A percentile compares a stretch with the other conserved stretches of the same genome.
Evolutionary conservation across 2,329 filamentous ascomycete species (phyloP).

Genomic region (Incumbomyces lentus): DNA sequence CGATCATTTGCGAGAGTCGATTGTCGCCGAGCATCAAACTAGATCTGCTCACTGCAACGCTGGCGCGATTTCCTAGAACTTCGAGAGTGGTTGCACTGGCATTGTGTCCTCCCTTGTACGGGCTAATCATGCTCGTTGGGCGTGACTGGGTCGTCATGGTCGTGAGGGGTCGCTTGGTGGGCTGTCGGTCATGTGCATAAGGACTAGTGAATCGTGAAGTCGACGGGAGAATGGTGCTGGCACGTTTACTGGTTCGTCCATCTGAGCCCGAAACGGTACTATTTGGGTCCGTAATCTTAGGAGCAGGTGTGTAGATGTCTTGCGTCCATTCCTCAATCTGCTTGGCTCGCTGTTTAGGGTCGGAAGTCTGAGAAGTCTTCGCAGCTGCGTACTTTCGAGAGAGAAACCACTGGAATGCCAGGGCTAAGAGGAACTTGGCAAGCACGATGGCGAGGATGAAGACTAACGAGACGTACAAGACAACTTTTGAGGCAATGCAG

Average conservation of each 20-base stretch:
- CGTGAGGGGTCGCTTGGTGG: conserved; percentile 40
- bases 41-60: conserved; percentile 32
- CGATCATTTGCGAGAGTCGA: conserved; percentile 44
- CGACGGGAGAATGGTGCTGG: conserved; percentile 75
- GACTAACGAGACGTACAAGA: conserved; percentile 82
- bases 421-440: conserved; percentile 75
- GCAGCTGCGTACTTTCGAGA: conserved; percentile 72
- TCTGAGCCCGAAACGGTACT: conserved; percentile 52
- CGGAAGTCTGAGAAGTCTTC: conserved; percentile 72
- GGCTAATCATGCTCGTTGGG: conserved; percentile 57
- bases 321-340: conserved; percentile 98
- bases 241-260: conserved; percentile 68
- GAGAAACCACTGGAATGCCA: conserved; percentile 95
- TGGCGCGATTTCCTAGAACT: conserved; percentile 32
- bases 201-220: conserved; percentile 92
- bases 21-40: conserved; percentile 53
- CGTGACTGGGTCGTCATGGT: conserved; percentile 92
- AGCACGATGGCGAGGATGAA: conserved; percentile 85
- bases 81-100: conserved; percentile 48
- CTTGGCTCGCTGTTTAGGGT: conserved; percentile 72
- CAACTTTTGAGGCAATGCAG: conserved; percentile 94
- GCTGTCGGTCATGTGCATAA: conserved; percentile 64
- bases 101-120: conserved; percentile 55
- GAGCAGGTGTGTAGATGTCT: conserved; percentile 88
- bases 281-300: conserved; percentile 65